Evolutionary conservation across 2,329 filamentous ascomycete species (phyloP).

Genomic region (Graphilbum ipis-grandicollis): DNA sequence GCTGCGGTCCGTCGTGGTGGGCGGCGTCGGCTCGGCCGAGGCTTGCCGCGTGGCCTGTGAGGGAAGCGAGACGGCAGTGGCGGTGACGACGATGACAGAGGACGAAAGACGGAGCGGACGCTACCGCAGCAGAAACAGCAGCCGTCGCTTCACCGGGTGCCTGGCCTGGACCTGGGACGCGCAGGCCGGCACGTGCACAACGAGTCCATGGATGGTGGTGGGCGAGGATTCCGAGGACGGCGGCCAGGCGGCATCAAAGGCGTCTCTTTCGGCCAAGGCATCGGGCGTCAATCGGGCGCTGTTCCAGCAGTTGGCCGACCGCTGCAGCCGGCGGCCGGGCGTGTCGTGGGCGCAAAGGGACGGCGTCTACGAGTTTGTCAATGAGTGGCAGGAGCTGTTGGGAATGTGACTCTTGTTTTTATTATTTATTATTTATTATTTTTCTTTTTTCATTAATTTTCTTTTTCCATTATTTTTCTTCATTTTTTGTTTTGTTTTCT

Average conservation of each 20-base stretch:
- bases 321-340: constrained; percentile 3
- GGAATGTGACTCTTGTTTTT: too few relatives aligned
- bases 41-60: constrained; percentile 26
- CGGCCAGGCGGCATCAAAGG: not conserved
- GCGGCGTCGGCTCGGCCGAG: constrained; percentile 19
- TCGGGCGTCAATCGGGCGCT: constrained; percentile 20
- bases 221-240: constrained; percentile 16
- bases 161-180: constrained; percentile 34
- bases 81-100: not conserved
- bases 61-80: constrained; percentile 10
- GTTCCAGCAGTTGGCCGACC: constrained; percentile 5
- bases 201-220: constrained; percentile 31
- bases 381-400: not conserved
- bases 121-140: not conserved
- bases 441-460: too few relatives aligned
- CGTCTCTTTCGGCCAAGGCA: constrained; percentile 12
- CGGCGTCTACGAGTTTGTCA: constrained; percentile 2
- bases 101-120: not conserved
- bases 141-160: constrained; percentile 15
- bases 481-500: too few relatives aligned
- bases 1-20: constrained; percentile 11
- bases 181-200: constrained; percentile 21
- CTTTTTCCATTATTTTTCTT: too few relatives aligned
- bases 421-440: too few relatives aligned
- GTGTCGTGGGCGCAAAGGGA: constrained; percentile 3